Percentiles rank a stretch among this genome's conserved stretches.
These are phyloP conservation scores for Trametes maxima DNA, from an alignment of 768 basidiomycete species.

Conservation along the genomic window DNA sequence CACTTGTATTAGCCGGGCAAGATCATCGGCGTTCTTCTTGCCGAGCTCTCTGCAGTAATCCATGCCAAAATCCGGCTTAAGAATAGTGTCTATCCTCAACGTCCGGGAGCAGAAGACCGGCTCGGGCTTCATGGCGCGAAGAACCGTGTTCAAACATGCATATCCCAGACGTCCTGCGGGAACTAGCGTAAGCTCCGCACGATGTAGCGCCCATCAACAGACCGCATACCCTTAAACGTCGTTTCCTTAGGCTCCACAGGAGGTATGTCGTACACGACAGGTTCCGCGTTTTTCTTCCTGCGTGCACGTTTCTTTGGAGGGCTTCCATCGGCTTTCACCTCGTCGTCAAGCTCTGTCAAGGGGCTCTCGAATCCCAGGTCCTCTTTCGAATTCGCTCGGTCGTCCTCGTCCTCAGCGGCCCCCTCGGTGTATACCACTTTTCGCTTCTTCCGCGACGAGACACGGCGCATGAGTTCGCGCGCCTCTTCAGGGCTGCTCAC, in stretches of 20 bases:
- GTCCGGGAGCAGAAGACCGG: conserved; percentile 65
- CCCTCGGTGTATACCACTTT: conserved; percentile 21
- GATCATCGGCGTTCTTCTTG: conserved; percentile 70
- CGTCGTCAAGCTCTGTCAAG: conserved; percentile 26
- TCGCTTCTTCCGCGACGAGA: conserved; percentile 15
- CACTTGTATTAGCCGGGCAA: conserved; percentile 67
- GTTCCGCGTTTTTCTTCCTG: conserved; percentile 42
- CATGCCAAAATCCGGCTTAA: conserved; percentile 65
- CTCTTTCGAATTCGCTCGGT: not conserved
- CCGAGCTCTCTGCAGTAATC: conserved; percentile 85
- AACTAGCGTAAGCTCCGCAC: not conserved
- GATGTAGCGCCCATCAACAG: too few relatives aligned
- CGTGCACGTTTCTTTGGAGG: conserved; percentile 34
- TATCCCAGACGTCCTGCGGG: conserved; percentile 48
- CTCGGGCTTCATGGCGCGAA: conserved; percentile 71
- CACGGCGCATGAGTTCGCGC: conserved; percentile 2
- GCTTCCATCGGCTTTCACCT: conserved; percentile 12
- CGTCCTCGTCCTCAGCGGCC: not conserved
- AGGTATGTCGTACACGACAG: conserved; percentile 65
- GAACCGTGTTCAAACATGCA: conserved; percentile 84
- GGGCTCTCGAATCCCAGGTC: conserved; percentile 23
- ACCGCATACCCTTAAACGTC: conserved; percentile 65
- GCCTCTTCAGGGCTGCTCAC: conserved; percentile 18
- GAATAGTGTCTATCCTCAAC: conserved; percentile 71
- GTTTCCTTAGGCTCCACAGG: conserved; percentile 68